Percentiles rank a stretch among this genome's conserved stretches.
Conservation (phyloP, 2,329 filamentous ascomycete genomes). For the Fusarium chuoi region DNA sequence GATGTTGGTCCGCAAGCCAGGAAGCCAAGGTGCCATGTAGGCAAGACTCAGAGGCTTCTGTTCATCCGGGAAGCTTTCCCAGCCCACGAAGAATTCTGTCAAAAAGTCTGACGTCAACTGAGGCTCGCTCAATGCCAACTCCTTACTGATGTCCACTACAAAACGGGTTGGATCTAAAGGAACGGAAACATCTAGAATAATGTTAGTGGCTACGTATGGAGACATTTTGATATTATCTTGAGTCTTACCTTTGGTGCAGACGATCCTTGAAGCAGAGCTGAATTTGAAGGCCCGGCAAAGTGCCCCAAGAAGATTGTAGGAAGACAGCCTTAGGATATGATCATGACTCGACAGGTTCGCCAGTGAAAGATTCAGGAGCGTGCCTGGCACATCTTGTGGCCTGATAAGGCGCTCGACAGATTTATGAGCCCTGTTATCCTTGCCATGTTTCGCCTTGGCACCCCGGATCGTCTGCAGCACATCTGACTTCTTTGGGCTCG, state of each 20-base stretch:
- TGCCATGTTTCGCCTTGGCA: slow-evolving; percentile 72
- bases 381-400: slow-evolving; percentile 77
- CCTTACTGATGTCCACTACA: slow-evolving; percentile 72
- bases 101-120: slow-evolving; percentile 75
- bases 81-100: slow-evolving; percentile 78
- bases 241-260: slow-evolving; percentile 68
- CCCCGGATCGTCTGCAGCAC: slow-evolving; percentile 71
- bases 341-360: slow-evolving; percentile 74
- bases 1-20: slow-evolving; percentile 68
- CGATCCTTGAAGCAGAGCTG: slow-evolving; percentile 67
- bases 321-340: slow-evolving; percentile 68
- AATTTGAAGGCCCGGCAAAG: slow-evolving; percentile 76
- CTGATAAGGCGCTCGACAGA: slow-evolving; percentile 72
- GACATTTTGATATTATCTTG: background rate
- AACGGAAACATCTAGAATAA: slow-evolving; percentile 65
- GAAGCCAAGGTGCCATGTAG: slow-evolving; percentile 77
- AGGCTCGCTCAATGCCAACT: slow-evolving; percentile 70
- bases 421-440: slow-evolving; percentile 69
- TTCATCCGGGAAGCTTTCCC: slow-evolving; percentile 75
- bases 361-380: slow-evolving; percentile 73
- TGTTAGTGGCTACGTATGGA: background rate
- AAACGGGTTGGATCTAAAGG: slow-evolving; percentile 72
- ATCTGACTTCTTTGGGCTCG: slow-evolving; percentile 71
- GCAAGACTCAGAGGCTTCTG: slow-evolving; percentile 74
- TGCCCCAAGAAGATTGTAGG: slow-evolving; percentile 74